Evolutionary conservation across 495 filamentous ascomycete genomes (phyloP), one percentile per base, ranked within the genome.

Genomic region (Penicillium chermesinum): DNA sequence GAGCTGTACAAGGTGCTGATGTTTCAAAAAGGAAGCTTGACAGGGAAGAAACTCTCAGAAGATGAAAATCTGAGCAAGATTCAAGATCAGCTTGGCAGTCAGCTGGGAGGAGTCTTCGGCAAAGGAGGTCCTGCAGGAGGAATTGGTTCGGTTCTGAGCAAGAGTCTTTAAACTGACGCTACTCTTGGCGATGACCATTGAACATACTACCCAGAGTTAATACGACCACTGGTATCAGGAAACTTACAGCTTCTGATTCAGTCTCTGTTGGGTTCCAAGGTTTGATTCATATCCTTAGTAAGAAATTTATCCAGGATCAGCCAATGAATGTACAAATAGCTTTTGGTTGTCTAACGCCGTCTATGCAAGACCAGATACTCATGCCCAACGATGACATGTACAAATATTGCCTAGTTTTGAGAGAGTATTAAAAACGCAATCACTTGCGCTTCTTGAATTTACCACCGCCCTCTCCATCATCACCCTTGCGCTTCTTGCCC

Each of bases 401-500:
- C 55, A 62, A 55, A 38, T 55, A 49, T n/a, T n/a, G n/a, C n/a
- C n/a, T n/a, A n/a, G n/a, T n/a, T n/a, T n/a, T n/a, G n/a, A n/a
- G n/a, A n/a, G n/a, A n/a, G n/a, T 33, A 43, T n/a, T 27, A 34
- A 18, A 37, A 43, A 30, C 32, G 33, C 35, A 41, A 61, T 67
- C 61, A 71, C 53, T 65, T 75, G 59, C 84, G 76, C 73, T 85
- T 82, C 69, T 88, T 89, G 16, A 17, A 17, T 19, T 84, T 81
- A n/a, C 81, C 79, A 34, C 80, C 85, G 41, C 81, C 86, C 15
- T 79, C 79, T 33, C 69, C 74, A 0, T 74, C 75, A 14, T 74
- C 73, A 14, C 74, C 72, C 64, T 83, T 89, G 60, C 93, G 79
- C 77, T 98, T 98, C 79, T 83, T 89, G n/a, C 93, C 94, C 72